phyloP scores from a whole-genome alignment of 805 yeast species.

The Candida quercuum region DNA sequence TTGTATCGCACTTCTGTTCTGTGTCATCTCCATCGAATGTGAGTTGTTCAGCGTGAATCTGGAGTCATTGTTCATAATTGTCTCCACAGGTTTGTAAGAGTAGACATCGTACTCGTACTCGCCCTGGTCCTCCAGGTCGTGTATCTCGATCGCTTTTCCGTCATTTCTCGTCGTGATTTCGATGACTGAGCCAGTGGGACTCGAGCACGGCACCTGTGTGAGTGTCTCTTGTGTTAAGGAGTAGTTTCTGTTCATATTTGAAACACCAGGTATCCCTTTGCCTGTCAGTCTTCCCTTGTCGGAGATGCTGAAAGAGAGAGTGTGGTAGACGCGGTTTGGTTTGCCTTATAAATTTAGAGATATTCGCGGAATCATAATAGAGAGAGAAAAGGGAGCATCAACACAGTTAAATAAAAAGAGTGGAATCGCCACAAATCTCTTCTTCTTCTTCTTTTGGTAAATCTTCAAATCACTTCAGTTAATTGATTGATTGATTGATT shows the following conservation, averaged over 20 bases:
- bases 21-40: neutral
- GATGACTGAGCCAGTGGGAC: neutral
- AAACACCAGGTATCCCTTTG: too few relatives aligned
- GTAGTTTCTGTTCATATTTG: too few relatives aligned
- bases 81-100: neutral
- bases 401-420: too few relatives aligned
- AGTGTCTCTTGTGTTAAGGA: neutral
- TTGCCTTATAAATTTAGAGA: too few relatives aligned
- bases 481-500: neutral
- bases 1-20: too few relatives aligned
- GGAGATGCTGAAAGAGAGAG: too few relatives aligned
- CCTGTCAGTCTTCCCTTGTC: neutral
- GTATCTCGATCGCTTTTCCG: neutral
- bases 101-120: neutral
- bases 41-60: neutral
- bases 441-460: neutral
- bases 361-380: too few relatives aligned
- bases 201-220: neutral
- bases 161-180: neutral
- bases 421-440: too few relatives aligned
- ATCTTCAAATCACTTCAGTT: too few relatives aligned
- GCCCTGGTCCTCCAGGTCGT: neutral
- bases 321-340: too few relatives aligned
- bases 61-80: neutral
- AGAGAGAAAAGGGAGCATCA: too few relatives aligned